Evolutionary conservation across 345 rosid genomes (phyloP), one percentile per base, ranked within the genome.

Genomic region (Aethionema arabicum): DNA sequence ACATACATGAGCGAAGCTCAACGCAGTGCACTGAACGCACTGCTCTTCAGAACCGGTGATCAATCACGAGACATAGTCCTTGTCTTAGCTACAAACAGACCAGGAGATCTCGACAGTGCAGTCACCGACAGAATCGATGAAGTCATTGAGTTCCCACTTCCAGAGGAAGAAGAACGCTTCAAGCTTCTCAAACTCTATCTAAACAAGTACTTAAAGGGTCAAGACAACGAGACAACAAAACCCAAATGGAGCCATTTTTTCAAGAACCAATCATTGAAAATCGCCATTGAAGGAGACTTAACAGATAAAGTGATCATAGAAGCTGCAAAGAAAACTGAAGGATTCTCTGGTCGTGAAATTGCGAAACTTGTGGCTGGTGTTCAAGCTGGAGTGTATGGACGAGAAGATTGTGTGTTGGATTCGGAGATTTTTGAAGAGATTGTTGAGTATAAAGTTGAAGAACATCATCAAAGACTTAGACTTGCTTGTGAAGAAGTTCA

Each of bases 51-150:
- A 66, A 93, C 95, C 2, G 97, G 99, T 45, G 97, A 90, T 76
- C 99, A 93, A 13, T 93, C 97, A 38, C 82, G 90, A 52, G 97
- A 90, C 74, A 79, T 80, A 50, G 95, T 90, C 59, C 96, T 87
- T 11, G 95, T 87, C 41, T 81, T 90, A 40, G 96, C 97, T 7
- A 90, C 97, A 4, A 93, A 90, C 77, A 70, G 95, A 66, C 97
- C 97, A 6, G 92, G 96, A 30, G 99, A 90, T 76, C 99, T 93
- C 1, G 97, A 93, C 61, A 83, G 86, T 59, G 99, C 97, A 8
- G 58, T 90, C 44, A 83, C 90, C 15, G 99, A 93, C 50, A 82
- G 95, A 46, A 90, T 90, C 5, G 96, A 93, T 40, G 96, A 90
- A 70, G 89, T 86, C 58, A 87, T 93, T 2, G 95, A 87, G 77